Evolutionary conservation across 2,329 filamentous ascomycete genomes (phyloP).

Genomic region (Beauveria australis): DNA sequence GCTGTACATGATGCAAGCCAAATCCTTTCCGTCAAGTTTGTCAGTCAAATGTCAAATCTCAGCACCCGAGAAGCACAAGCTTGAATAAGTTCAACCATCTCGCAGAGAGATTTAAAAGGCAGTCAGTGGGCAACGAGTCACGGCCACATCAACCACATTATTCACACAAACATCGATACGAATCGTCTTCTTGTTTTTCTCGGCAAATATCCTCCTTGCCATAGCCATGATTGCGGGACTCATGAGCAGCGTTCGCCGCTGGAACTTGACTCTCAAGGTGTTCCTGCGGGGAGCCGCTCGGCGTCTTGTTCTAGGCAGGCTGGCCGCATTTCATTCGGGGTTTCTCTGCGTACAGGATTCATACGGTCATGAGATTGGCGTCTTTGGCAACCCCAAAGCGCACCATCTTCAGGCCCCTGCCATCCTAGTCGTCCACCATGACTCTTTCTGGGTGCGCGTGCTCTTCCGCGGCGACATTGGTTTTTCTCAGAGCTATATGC

Average conservation of each 20-base stretch:
- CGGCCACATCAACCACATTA: not conserved
- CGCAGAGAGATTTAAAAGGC: not conserved
- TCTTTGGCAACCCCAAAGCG: not conserved
- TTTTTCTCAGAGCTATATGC: constrained; percentile 66
- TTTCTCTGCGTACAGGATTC: not conserved
- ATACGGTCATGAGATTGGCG: not conserved
- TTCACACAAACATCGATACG: not conserved
- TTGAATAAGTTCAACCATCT: not conserved
- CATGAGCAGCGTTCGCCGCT: not conserved
- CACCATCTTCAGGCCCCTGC: not conserved
- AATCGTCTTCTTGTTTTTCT: not conserved
- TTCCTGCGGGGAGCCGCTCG: not conserved
- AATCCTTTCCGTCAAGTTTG: no score
- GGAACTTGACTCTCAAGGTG: not conserved
- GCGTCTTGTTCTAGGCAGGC: not conserved
- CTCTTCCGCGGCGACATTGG: constrained; percentile 68
- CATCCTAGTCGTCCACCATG: constrained; percentile 48
- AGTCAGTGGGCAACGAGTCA: not conserved
- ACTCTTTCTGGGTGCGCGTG: constrained; percentile 62
- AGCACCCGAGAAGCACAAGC: not conserved
- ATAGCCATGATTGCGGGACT: not conserved
- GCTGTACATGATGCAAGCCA: not conserved
- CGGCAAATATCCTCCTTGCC: not conserved
- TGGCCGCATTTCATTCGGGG: not conserved
- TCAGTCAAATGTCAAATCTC: not conserved